These are phyloP conservation scores for Xylariaceae sp. DNA, from an alignment of 2,329 filamentous ascomycete genomes.

Conservation along the genomic window DNA sequence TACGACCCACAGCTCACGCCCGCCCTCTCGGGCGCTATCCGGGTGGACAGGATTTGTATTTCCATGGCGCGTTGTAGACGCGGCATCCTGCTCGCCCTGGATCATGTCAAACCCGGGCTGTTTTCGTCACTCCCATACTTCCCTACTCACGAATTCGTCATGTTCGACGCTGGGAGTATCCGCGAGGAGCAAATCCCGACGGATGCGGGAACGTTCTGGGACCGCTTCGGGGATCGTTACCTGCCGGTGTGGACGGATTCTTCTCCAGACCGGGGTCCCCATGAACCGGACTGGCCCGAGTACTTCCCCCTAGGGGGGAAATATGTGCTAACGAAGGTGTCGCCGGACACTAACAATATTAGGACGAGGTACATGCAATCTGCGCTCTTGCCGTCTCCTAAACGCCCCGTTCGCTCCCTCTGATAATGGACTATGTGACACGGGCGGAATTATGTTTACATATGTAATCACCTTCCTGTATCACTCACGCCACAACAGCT, in stretches of 20 bases:
- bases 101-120: constrained; percentile 21
- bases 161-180: constrained; percentile 27
- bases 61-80: constrained; percentile 20
- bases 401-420: constrained; percentile 20
- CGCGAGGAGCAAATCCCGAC: constrained; percentile 16
- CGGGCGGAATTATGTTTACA: too few species aligned
- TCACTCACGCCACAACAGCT: too few species aligned
- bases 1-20: constrained; percentile 36
- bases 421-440: background rate
- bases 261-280: background rate
- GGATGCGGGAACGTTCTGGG: constrained; percentile 22
- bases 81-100: constrained; percentile 5
- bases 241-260: constrained; percentile 21
- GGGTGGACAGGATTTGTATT: constrained; percentile 25
- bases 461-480: too few species aligned
- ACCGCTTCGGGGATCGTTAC: constrained; percentile 37
- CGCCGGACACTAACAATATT: constrained; percentile 30
- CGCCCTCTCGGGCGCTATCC: constrained; percentile 20
- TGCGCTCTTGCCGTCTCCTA: constrained; percentile 29
- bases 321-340: constrained; percentile 28
- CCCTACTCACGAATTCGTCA: constrained; percentile 11
- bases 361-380: constrained; percentile 32
- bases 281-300: too few species aligned
- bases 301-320: background rate
- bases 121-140: constrained; percentile 6